phyloP scores from a whole-genome alignment of 192 early-diverging fungal species.

The Mortierella antarctica region DNA sequence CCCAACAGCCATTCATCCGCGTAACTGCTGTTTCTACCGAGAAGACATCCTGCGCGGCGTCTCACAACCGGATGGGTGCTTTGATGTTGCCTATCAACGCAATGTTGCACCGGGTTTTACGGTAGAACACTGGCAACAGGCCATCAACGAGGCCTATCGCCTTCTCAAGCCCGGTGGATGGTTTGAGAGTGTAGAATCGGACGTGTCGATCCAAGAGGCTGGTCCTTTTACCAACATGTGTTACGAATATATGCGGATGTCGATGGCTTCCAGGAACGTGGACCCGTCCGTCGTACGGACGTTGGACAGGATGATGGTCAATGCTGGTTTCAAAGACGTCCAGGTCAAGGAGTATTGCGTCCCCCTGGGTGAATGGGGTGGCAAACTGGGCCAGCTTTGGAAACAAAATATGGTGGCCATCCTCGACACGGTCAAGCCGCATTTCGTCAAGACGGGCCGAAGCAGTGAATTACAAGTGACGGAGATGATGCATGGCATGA shows the following conservation, averaged over 20 bases:
- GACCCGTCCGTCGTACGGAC: conserved; percentile 22
- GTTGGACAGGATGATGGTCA: conserved; percentile 22
- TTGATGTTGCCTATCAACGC: conserved; percentile 50
- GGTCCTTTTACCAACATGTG: conserved; percentile 21
- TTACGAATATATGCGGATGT: conserved; percentile 23
- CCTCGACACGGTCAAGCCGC: conserved; percentile 29
- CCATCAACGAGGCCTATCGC: conserved; percentile 29
- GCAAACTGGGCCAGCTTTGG: conserved; percentile 29
- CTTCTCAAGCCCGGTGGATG: conserved; percentile 48
- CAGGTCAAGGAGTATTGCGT: conserved; percentile 38
- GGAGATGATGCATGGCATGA: conserved; percentile 19
- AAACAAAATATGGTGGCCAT: conserved; percentile 32
- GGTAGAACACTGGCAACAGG: conserved; percentile 33
- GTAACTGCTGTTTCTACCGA: conserved; percentile 43
- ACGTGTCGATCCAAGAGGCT: conserved; percentile 24
- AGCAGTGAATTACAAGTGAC: conserved; percentile 7
- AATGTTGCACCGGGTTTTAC: conserved; percentile 35
- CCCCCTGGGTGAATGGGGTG: conserved; percentile 34
- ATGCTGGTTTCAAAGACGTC: conserved; percentile 31
- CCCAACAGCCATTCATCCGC: conserved; percentile 49
- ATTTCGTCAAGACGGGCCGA: conserved; percentile 4
- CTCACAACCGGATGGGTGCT: conserved; percentile 26
- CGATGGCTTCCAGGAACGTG: conserved; percentile 29
- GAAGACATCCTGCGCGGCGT: conserved; percentile 38
- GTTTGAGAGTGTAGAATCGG: conserved; percentile 51